Base-by-base conservation (phyloP, 441 rosid species). In the Adansonia gregorii region DNA sequence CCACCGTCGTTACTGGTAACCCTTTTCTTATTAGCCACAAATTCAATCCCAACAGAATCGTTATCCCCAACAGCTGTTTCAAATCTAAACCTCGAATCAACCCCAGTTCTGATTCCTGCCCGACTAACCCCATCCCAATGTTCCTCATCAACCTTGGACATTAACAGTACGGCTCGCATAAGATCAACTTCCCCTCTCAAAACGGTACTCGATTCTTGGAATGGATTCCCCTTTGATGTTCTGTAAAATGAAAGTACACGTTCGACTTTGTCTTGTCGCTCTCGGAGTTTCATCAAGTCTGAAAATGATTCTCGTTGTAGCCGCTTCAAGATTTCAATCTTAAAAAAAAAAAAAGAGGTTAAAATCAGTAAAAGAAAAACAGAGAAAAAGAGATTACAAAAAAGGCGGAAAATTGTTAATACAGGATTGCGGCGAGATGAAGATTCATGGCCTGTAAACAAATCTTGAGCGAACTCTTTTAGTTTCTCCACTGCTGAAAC, bases 251-350 rank as follows among this genome's bases (percentile, higher is more conserved):
- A 85, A 67, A 93, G 82, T 10, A 88, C 43, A 10, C 89, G 76
- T 78, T 95, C 97, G 10, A 91, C 87, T 80, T 92, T 93, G 74
- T 94, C 98, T 79, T 92, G 97, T 79, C 99, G 87, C 78, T 93
- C 98, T 82, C 97, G 87, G 48, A 94, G 91, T 80, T 92, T 96
- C 97, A 96, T 92, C 61, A 88, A 78, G 79, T 94, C 98, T 0
- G 97, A 89, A 82, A 96, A 96, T 22, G 94, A 84, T 87, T 95
- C 98, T 72, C 91, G 86, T 67, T 95, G 98, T 83, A 95, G 85
- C 41, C 98, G 87, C 91, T 96, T 96, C 88, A 96, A 83, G 78
- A 93, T 94, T 81, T 94, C 96, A 84, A 94, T 90, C 98, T 94
- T 91, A 78, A 2, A 83, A 73, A 0, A 83, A 9, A 64, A 31